These are phyloP conservation scores for Typha latifolia DNA, from an alignment of 176 grass and related monocot genomes.

Conservation along the genomic window DNA sequence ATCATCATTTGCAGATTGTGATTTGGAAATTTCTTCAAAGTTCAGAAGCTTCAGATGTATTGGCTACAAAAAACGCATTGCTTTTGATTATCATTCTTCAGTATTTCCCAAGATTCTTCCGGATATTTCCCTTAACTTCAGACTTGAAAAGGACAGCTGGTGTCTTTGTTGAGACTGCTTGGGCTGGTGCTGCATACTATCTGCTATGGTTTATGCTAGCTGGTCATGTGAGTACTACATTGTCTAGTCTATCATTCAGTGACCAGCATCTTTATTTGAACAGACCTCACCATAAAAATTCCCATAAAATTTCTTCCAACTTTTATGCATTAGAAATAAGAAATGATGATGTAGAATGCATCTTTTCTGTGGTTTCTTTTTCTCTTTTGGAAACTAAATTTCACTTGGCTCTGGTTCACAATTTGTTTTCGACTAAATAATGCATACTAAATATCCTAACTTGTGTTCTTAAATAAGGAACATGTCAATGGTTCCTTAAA, in stretches of 20 bases:
- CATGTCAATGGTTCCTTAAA: too few species aligned
- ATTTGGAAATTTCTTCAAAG: constrained; percentile 69
- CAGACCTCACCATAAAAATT: not conserved
- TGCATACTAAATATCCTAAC: too few species aligned
- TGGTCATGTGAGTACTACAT: constrained; percentile 61
- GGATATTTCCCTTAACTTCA: constrained; percentile 58
- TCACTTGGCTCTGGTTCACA: too few species aligned
- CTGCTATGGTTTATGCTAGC: constrained; percentile 95
- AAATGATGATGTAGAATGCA: too few species aligned
- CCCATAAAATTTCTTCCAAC: too few species aligned
- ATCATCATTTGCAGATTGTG: constrained; percentile 55
- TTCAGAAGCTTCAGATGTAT: constrained; percentile 48
- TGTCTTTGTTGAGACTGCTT: constrained; percentile 89
- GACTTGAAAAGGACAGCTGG: constrained; percentile 88
- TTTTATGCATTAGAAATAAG: too few species aligned
- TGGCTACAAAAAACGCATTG: constrained; percentile 50
- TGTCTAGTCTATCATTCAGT: constrained; percentile 6
- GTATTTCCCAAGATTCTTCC: constrained; percentile 66
- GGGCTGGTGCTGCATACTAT: constrained; percentile 96
- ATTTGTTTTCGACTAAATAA: too few species aligned
- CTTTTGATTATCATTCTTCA: constrained; percentile 74
- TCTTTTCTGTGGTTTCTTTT: too few species aligned
- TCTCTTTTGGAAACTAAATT: too few species aligned
- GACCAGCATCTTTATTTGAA: not conserved
- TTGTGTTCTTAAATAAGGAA: too few species aligned